Evolutionary conservation across 345 rosid species (phyloP), one percentile per base, ranked within the genome.

Genomic region (Populus simonii): DNA sequence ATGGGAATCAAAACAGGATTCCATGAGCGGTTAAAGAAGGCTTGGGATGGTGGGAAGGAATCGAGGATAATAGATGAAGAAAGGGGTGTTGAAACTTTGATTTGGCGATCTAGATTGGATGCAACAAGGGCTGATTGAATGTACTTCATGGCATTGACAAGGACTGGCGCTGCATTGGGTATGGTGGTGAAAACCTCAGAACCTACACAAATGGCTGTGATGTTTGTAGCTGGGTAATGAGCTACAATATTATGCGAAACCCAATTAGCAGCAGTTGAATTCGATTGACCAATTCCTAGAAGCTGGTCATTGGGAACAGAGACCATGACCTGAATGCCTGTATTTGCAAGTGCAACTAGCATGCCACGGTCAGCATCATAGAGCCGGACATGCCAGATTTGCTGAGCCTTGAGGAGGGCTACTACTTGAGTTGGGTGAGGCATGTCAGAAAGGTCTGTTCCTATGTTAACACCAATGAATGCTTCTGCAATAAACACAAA

Each of bases 1-100:
- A 94, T 85, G 18, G 99, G 97, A 49, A 96, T 92, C 88, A 96
- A 85, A 43, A 91, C 93, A 2, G 97, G 90, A 73, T 94, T 90
- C 97, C 88, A 92, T 4, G 97, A 80, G 35, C 90, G 90, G 84
- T 96, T 96, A 79, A 96, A 96, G 90, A 96, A 96, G 36, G 99
- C 99, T 81, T 96, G 98, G 20, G 99, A 96, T 68, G 99, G 99
- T 31, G 99, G 99, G 86, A 96, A 96, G 10, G 99, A 92, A 77
- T 96, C 97, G 20, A 96, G 92, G 78, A 96, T 94, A 27, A 94
- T 90, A 36, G 93, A 84, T 3, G 99, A 94, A 15, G 99, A 84
- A 49, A 90, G 94, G 0, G 99, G 93, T 5, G 95, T 92, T 0
- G 99, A 94, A 77, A 96, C 97, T 87, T 94, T 96, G 76, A 96